Percentiles rank a stretch among this genome's conserved stretches.
Evolutionary conservation across 116 monocot species (phyloP).

Genomic region (Posidonia oceanica): DNA sequence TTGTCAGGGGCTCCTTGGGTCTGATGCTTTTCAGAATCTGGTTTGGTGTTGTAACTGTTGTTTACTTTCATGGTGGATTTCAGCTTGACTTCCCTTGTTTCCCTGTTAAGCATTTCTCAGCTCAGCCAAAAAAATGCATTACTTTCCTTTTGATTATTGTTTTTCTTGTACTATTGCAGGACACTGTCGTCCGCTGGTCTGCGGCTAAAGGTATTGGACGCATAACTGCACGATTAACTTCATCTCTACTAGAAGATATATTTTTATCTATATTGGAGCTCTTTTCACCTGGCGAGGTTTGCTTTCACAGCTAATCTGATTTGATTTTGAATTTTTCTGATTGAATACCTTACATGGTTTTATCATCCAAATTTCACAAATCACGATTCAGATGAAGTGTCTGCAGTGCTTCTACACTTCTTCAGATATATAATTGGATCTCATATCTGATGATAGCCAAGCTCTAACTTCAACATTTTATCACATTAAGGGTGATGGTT

Average conservation of each 20-base stretch:
- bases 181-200: slow-evolving; percentile 96
- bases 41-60: too few relatives aligned
- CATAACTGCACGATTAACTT: slow-evolving; percentile 73
- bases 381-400: background rate
- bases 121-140: too few relatives aligned
- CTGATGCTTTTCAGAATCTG: too few relatives aligned
- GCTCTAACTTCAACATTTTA: background rate
- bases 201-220: slow-evolving; percentile 98
- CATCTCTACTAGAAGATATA: slow-evolving; percentile 67
- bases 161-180: slow-evolving; percentile 26
- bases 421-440: background rate
- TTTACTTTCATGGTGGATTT: too few relatives aligned
- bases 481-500: slow-evolving; percentile 81
- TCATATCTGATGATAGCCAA: background rate
- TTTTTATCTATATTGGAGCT: slow-evolving; percentile 81
- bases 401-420: background rate
- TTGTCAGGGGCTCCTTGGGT: too few relatives aligned
- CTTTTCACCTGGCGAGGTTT: slow-evolving; percentile 88
- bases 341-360: background rate
- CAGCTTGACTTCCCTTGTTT: too few relatives aligned
- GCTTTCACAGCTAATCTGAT: slow-evolving; percentile 6
- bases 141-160: background rate
- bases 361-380: background rate
- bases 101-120: too few relatives aligned
- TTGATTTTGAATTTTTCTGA: background rate